Evolutionary conservation across 306 rosid genomes (phyloP), one percentile per base, ranked within the genome.

Genomic region (Cicer chorassanicum): DNA sequence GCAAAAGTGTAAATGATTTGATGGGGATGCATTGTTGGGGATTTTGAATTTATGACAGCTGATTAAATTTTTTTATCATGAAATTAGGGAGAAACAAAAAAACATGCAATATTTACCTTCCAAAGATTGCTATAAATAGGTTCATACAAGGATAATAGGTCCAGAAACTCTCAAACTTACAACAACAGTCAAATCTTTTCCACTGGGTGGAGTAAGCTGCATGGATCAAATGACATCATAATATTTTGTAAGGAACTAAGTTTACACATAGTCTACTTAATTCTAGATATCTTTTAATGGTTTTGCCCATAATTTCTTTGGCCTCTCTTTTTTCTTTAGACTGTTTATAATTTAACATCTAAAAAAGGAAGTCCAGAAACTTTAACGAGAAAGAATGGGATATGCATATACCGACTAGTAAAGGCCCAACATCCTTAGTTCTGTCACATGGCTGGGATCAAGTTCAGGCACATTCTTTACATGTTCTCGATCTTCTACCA

Each of bases 401-500:
- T n/a, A 13, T 18, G 67, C 36, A 56, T 70, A 62, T 81, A 82
- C 85, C 85, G 59, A 65, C 84, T 84, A 95, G 84, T 86, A 95
- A 65, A 95, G 99, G 76, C 98, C 99, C 84, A 95, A 84, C 97
- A 95, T 90, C 86, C 88, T 92, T 46, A 95, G 91, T 77, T 95
- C 99, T 45, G 92, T 86, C 76, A 95, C 88, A 76, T 95, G 98
- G 72, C 88, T 87, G 43, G 96, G 96, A 64, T 95, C 97, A 15
- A 95, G 96, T 80, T 95, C 99, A 21, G 96, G 97, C 72, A 83
- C 84, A 72, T 72, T 72, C 82, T 82, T 82, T 29, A 65, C 78
- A 77, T 57, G 85, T 57, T 82, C 85, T 72, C 82, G 79, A 65
- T 82, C 85, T 89, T 95, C 95, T 34, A 95, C 99, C 78, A 95